Conservation (phyloP, 805 yeast species). For the Diddensiella caesifluorescens region DNA sequence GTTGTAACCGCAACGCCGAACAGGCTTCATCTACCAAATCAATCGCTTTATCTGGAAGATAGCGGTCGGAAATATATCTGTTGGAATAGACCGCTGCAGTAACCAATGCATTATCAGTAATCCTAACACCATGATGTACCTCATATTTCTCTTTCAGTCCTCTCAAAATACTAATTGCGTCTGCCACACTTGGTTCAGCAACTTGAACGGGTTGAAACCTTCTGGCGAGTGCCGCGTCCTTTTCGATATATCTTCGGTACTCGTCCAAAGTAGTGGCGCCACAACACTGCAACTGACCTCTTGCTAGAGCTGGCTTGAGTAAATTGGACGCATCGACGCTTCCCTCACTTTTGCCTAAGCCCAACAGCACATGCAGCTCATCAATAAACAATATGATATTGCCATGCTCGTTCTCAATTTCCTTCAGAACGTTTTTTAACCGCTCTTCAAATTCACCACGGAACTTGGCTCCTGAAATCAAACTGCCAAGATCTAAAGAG, state of each 20-base stretch:
- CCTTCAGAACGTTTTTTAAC: slow-evolving; percentile 71
- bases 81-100: slow-evolving; percentile 89
- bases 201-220: slow-evolving; percentile 85
- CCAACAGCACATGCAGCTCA: slow-evolving; percentile 83
- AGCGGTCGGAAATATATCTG: slow-evolving; percentile 86
- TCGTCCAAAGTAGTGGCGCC: slow-evolving; percentile 97
- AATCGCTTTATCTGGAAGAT: slow-evolving; percentile 92
- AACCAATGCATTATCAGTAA: slow-evolving; percentile 86
- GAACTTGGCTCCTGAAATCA: slow-evolving; percentile 92
- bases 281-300: slow-evolving; percentile 87
- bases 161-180: slow-evolving; percentile 84
- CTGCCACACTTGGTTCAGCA: slow-evolving; percentile 84
- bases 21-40: slow-evolving; percentile 97
- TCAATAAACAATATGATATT: slow-evolving; percentile 78
- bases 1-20: slow-evolving; percentile 88
- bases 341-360: slow-evolving; percentile 91
- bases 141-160: slow-evolving; percentile 93
- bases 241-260: slow-evolving; percentile 86
- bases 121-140: slow-evolving; percentile 96
- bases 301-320: slow-evolving; percentile 87
- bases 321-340: slow-evolving; percentile 93
- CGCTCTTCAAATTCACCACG: slow-evolving; percentile 96
- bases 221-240: slow-evolving; percentile 93
- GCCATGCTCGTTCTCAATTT: slow-evolving; percentile 74
- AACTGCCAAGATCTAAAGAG: slow-evolving; percentile 79